Percentiles rank a stretch among this genome's conserved stretches.
phyloP scores from a whole-genome alignment of 1,284 basidiomycete species.

The Apiotrichum sp. region DNA sequence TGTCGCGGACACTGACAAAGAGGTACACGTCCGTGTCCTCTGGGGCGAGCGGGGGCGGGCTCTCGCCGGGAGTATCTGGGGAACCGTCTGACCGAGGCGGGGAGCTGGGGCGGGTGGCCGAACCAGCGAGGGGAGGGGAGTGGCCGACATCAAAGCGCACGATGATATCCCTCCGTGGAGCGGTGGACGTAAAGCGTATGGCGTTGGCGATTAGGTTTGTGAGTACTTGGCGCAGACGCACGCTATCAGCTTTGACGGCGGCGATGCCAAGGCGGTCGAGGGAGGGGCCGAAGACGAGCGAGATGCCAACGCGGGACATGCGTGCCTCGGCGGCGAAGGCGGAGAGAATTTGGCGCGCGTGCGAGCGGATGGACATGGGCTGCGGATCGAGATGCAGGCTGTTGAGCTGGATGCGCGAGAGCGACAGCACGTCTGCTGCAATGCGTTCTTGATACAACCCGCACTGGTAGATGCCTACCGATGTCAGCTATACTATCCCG shows the following conservation, averaged over 20 bases:
- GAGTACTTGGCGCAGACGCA: constrained; percentile 42
- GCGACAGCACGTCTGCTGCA: constrained; percentile 46
- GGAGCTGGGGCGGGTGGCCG: background rate
- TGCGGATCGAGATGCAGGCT: constrained; percentile 37
- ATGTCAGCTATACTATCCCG: background rate
- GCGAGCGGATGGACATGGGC: constrained; percentile 40
- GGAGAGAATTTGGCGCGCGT: constrained; percentile 39
- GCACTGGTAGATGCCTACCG: constrained; percentile 34
- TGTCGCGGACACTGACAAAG: constrained; percentile 40
- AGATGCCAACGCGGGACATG: constrained; percentile 35
- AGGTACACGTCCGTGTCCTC: constrained; percentile 38
- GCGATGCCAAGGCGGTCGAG: constrained; percentile 18
- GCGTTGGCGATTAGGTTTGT: constrained; percentile 44
- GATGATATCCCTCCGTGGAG: constrained; percentile 22
- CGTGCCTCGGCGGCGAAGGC: constrained; percentile 41
- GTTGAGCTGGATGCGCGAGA: constrained; percentile 46
- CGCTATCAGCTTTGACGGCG: constrained; percentile 43
- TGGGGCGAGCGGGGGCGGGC: background rate
- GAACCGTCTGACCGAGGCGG: constrained; percentile 37
- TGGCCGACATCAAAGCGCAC: constrained; percentile 32
- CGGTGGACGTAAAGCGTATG: constrained; percentile 37
- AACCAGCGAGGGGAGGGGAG: constrained; percentile 11
- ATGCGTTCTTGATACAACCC: constrained; percentile 48
- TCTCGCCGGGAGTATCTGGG: background rate
- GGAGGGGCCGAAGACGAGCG: constrained; percentile 24